Evolutionary conservation across 345 rosid genomes (phyloP).

Genomic region (Pistacia atlantica): DNA sequence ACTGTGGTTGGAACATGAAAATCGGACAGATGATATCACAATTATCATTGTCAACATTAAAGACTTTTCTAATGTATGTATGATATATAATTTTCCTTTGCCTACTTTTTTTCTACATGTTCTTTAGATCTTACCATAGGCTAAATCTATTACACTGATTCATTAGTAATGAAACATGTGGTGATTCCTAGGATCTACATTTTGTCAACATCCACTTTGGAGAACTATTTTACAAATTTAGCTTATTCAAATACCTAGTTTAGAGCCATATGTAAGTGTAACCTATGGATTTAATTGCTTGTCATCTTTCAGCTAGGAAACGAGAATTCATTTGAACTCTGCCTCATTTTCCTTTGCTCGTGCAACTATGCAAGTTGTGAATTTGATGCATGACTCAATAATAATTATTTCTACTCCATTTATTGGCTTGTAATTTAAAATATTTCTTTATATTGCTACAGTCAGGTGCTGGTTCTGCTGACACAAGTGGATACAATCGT

Average conservation of each 20-base stretch:
- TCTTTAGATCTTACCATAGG: neutral
- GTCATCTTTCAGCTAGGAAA: neutral
- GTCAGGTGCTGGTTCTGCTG: constrained; percentile 35
- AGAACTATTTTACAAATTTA: neutral
- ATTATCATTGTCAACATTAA: constrained; percentile 85
- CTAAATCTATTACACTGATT: neutral
- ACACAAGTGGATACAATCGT: constrained; percentile 19
- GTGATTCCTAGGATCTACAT: neutral
- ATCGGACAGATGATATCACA: constrained; percentile 96
- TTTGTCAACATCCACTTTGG: neutral
- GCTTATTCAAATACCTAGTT: neutral
- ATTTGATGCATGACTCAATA: neutral
- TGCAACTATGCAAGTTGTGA: neutral
- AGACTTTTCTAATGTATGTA: constrained; percentile 60
- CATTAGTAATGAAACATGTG: too few relatives aligned
- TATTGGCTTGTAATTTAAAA: constrained; percentile 1
- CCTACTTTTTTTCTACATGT: constrained; percentile 8
- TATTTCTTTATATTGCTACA: constrained; percentile 26
- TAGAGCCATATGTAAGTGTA: neutral
- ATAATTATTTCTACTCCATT: constrained; percentile 7
- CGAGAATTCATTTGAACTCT: constrained; percentile 5
- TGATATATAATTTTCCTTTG: constrained; percentile 5
- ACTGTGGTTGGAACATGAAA: constrained; percentile 85
- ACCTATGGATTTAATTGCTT: neutral
- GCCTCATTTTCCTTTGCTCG: neutral